phyloP scores from a whole-genome alignment of 345 rosid genomes.

The Heritiera fomes region DNA sequence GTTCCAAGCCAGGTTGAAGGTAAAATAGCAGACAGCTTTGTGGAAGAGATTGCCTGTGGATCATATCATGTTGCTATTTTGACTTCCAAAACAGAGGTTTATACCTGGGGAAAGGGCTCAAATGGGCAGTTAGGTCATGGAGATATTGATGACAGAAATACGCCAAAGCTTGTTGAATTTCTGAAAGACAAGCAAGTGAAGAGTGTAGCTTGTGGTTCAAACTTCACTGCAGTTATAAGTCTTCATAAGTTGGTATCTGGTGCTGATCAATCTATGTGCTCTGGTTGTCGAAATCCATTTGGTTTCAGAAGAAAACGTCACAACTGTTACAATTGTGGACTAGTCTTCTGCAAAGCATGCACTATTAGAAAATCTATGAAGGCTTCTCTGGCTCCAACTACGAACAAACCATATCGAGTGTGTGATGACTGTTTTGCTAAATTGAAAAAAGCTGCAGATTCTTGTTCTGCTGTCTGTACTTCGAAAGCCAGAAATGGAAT shows the following conservation, averaged over 20 bases:
- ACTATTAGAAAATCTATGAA: constrained; percentile 72
- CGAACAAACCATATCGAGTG: constrained; percentile 79
- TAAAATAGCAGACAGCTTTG: constrained; percentile 43
- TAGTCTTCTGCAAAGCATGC: constrained; percentile 85
- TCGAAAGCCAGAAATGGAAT: constrained; percentile 45
- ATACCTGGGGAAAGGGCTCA: constrained; percentile 83
- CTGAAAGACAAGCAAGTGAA: constrained; percentile 77
- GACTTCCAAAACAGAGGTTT: constrained; percentile 66
- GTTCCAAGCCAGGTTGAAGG: constrained; percentile 61
- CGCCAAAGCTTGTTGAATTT: constrained; percentile 57
- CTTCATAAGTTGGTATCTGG: constrained; percentile 66
- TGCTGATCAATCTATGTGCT: constrained; percentile 70
- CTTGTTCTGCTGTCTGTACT: constrained; percentile 35
- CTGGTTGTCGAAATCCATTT: constrained; percentile 78
- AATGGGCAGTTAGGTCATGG: constrained; percentile 95
- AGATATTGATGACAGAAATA: constrained; percentile 50
- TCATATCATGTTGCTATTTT: constrained; percentile 76
- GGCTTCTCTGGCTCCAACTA: constrained; percentile 83
- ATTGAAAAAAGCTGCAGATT: constrained; percentile 52
- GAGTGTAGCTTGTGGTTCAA: constrained; percentile 70
- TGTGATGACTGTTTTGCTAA: constrained; percentile 82
- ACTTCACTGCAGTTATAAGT: constrained; percentile 76
- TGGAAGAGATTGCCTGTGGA: constrained; percentile 82
- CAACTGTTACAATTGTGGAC: constrained; percentile 93
- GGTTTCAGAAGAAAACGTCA: constrained; percentile 87